phyloP scores from a whole-genome alignment of 2,329 filamentous ascomycete genomes.

The Fusarium globosum region DNA sequence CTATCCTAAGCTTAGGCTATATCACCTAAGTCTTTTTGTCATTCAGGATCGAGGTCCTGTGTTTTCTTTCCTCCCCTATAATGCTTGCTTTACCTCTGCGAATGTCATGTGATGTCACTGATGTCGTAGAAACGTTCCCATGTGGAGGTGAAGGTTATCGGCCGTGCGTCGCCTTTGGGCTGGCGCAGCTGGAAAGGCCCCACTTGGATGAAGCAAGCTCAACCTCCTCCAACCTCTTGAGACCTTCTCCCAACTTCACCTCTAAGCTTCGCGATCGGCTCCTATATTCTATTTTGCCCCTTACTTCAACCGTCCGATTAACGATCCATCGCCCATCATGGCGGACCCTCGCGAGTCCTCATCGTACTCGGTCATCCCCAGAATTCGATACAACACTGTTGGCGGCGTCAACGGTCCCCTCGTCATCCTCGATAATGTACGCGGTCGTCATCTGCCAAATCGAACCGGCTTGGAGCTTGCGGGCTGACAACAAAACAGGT shows the following conservation, averaged over 20 bases:
- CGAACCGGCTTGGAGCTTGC: conserved; percentile 8
- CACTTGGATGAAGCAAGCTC: conserved; percentile 54
- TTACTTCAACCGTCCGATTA: conserved; percentile 26
- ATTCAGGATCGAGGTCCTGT: too few species aligned
- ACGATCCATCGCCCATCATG: conserved; percentile 54
- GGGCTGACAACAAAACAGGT: conserved; percentile 67
- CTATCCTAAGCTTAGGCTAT: too few species aligned
- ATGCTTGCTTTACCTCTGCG: not conserved
- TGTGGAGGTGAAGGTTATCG: conserved; percentile 40
- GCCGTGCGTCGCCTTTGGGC: conserved; percentile 45
- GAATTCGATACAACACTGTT: conserved; percentile 96
- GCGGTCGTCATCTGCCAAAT: conserved; percentile 9
- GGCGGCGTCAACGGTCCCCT: conserved; percentile 97
- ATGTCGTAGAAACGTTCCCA: conserved; percentile 12
- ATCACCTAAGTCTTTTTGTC: too few species aligned
- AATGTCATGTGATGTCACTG: conserved; percentile 56
- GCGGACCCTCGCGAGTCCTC: conserved; percentile 68
- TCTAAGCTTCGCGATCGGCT: conserved; percentile 37
- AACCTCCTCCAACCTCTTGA: conserved; percentile 54
- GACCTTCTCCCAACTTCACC: conserved; percentile 43
- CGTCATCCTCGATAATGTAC: conserved; percentile 95
- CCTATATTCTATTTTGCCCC: conserved; percentile 28
- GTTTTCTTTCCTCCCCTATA: too few species aligned
- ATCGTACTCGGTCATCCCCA: conserved; percentile 69
- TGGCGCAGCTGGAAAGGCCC: conserved; percentile 46